phyloP scores from a whole-genome alignment of 306 rosid genomes.

The Oemleria cerasiformis region DNA sequence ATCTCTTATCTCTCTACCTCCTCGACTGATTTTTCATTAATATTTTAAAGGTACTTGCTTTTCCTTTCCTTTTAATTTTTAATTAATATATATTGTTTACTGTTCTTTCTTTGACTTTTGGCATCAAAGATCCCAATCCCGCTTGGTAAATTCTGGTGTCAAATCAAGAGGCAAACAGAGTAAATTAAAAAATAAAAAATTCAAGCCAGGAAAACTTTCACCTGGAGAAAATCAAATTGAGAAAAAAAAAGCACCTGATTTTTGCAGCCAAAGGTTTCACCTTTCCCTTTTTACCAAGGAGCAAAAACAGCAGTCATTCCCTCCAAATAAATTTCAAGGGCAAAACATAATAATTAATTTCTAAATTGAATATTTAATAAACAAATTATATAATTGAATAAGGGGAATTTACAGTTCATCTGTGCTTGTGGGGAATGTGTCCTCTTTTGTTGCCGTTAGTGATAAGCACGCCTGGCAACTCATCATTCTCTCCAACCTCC shows the following conservation, averaged over 20 bases:
- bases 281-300: neutral
- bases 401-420: conserved; percentile 58
- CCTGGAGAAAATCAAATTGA: neutral
- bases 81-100: neutral
- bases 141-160: neutral
- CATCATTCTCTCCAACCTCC: conserved; percentile 79
- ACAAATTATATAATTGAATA: neutral
- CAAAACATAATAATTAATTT: neutral
- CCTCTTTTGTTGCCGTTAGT: conserved; percentile 72
- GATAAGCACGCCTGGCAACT: conserved; percentile 97
- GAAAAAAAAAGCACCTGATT: neutral
- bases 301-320: neutral
- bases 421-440: conserved; percentile 35
- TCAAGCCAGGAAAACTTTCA: neutral
- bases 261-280: conserved; percentile 4
- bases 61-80: neutral
- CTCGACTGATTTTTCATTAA: neutral
- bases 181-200: neutral
- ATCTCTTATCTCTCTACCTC: neutral
- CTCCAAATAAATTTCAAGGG: conserved; percentile 11
- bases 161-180: neutral
- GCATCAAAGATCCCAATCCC: conserved; percentile 12
- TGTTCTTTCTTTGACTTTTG: conserved; percentile 1
- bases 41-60: conserved; percentile 15
- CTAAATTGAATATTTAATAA: neutral